Percentiles rank a stretch among this genome's conserved stretches.
These are phyloP conservation scores for Boletus pseudopeckii DNA, from an alignment of 768 basidiomycete genomes.

Conservation along the genomic window DNA sequence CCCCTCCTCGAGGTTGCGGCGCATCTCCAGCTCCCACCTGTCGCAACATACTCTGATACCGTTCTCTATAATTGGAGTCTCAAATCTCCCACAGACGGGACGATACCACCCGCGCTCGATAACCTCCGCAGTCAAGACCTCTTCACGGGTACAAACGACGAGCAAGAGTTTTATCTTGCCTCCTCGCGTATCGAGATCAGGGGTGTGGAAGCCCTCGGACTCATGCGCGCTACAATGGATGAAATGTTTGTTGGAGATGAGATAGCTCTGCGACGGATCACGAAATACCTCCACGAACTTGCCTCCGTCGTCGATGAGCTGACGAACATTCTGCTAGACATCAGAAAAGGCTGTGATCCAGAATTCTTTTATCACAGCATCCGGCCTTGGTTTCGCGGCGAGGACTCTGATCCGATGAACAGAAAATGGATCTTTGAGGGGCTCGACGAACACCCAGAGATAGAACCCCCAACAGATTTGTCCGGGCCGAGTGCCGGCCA, in stretches of 20 bases:
- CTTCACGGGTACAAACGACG: conserved; percentile 79
- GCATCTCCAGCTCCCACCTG: conserved; percentile 76
- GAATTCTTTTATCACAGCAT: conserved; percentile 67
- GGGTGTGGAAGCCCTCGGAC: conserved; percentile 78
- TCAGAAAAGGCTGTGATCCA: conserved; percentile 72
- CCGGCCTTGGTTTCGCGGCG: conserved; percentile 80
- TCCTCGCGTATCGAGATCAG: conserved; percentile 84
- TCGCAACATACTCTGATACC: conserved; percentile 88
- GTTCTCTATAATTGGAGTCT: conserved; percentile 84
- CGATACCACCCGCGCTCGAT: conserved; percentile 40
- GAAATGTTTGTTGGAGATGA: conserved; percentile 79
- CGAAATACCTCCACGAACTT: conserved; percentile 62
- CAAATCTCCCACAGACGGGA: conserved; percentile 25
- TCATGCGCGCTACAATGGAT: conserved; percentile 85
- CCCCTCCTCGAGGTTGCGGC: conserved; percentile 72
- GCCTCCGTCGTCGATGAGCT: conserved; percentile 64
- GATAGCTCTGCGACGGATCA: conserved; percentile 59
- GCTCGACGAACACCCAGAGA: conserved; percentile 42
- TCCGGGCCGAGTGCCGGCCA: conserved; percentile 84
- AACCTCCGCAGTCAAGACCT: conserved; percentile 63
- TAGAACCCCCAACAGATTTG: conserved; percentile 48
- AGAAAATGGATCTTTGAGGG: conserved; percentile 62
- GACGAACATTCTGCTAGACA: conserved; percentile 52
- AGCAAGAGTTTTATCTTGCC: conserved; percentile 83
- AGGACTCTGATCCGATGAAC: conserved; percentile 46